Evolutionary conservation across 495 filamentous ascomycete species (phyloP), one percentile per base, ranked within the genome.

Genomic region (Patellaria atrata): DNA sequence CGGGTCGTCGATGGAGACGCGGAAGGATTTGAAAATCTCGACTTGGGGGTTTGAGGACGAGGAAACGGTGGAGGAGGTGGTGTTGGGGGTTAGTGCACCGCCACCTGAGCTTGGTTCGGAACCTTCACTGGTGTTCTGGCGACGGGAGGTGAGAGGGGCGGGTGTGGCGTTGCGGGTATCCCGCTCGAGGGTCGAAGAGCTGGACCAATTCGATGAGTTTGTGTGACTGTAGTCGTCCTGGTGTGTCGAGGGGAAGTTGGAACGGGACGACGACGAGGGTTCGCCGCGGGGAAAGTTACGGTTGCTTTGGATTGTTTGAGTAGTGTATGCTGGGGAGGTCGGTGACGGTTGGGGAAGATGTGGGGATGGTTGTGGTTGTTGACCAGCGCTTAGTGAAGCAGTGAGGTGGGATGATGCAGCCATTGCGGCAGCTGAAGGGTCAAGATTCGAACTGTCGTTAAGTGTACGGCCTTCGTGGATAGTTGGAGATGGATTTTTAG

Each of bases 1-100:
- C 1, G 89, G 89, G 47, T 96, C 89, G 40, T 97, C 89, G 75
- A 94, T 86, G 44, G 79, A 84, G 41, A 97, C 89, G 18, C 89
- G 75, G 65, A 97, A 97, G 5, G 79, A 86, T 55, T 94, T 96
- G 72, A 96, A 94, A 34, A 97, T 96, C 49, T 97, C 87, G 37
- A 87, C 84, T 38, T 58, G 53, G 24, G 55, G 47, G 62, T 70
- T 46, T 56, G 54, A 30, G 55, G 50, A 15, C 35, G 54, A 4
- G 62, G 68, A 4, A 62, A 68, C 39, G 67, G 62, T 6, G 58
- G 63, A 3, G 62, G 66, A 8, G 61, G 67, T 2, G 65, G 32
- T 18, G 7, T 25, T 22, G 3, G 47, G 42, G 5, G 28, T 17
- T 8, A 22, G 30, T 15, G 19, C 10, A 21, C 25, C 27, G 11